Evolutionary conservation across 2,329 filamentous ascomycete species (phyloP).

Genomic region (Clonostachys byssicola): DNA sequence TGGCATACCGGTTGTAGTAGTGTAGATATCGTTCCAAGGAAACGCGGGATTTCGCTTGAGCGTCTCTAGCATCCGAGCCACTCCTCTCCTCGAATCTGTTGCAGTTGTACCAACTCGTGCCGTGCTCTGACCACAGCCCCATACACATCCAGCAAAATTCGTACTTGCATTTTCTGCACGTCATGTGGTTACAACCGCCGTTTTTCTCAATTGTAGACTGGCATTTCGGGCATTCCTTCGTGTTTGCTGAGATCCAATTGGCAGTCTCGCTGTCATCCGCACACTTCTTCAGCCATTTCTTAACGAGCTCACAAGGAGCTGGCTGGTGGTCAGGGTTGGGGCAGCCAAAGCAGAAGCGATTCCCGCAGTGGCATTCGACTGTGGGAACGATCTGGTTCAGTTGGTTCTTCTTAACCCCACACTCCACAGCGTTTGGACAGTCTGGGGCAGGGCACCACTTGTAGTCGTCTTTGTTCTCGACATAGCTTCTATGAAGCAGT

Average conservation of each 20-base stretch:
- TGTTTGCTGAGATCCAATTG: slow-evolving; percentile 99
- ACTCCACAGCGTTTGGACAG: slow-evolving; percentile 90
- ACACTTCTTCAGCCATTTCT: slow-evolving; percentile 96
- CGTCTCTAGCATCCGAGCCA: slow-evolving; percentile 82
- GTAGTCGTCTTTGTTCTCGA: slow-evolving; percentile 91
- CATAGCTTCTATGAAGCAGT: slow-evolving; percentile 88
- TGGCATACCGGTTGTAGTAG: slow-evolving; percentile 98
- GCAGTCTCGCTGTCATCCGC: slow-evolving; percentile 97
- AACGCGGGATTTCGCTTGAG: slow-evolving; percentile 84
- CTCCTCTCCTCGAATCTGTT: slow-evolving; percentile 97
- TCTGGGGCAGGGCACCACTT: slow-evolving; percentile 99
- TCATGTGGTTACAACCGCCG: slow-evolving; percentile 97
- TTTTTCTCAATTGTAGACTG: slow-evolving; percentile 99
- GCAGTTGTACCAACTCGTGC: slow-evolving; percentile 99
- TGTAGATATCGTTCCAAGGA: slow-evolving; percentile 95
- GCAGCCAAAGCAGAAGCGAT: slow-evolving; percentile 94
- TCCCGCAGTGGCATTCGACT: slow-evolving; percentile 78
- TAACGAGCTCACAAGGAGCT: slow-evolving; percentile 85
- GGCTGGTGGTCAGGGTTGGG: slow-evolving; percentile 87
- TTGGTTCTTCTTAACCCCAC: slow-evolving; percentile 81
- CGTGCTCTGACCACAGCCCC: slow-evolving; percentile 97
- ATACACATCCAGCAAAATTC: slow-evolving; percentile 99
- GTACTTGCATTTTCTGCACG: slow-evolving; percentile 89
- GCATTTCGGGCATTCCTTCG: slow-evolving; percentile 95
- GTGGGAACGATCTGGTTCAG: slow-evolving; percentile 83